Evolutionary conservation across 176 grass and related monocot species (phyloP).

Genomic region (Cenchrus fungigraminus): DNA sequence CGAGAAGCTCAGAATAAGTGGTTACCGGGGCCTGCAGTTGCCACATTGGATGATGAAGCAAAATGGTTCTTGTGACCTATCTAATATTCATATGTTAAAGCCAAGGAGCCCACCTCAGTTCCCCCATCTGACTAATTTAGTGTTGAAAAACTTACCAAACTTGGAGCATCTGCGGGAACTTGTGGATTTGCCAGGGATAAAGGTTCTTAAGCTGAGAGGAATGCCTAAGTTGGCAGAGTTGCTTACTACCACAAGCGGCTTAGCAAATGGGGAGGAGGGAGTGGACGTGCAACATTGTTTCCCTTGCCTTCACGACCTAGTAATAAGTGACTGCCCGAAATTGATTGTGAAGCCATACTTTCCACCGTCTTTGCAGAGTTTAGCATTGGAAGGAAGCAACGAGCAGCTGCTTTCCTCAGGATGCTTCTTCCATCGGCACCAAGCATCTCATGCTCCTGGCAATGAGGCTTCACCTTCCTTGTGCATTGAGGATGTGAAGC

Average conservation of each 20-base stretch:
- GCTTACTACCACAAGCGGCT: neutral
- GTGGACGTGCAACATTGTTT: neutral
- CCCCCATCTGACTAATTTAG: neutral
- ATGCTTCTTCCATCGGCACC: neutral
- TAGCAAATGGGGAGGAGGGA: neutral
- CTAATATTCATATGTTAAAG: neutral
- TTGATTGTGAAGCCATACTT: neutral
- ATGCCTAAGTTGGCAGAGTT: neutral
- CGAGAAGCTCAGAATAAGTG: neutral
- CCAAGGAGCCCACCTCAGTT: neutral
- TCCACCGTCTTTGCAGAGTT: neutral
- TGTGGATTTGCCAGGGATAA: neutral
- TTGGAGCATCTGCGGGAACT: neutral
- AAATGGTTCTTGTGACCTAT: neutral
- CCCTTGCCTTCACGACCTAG: too few species aligned
- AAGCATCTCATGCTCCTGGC: neutral
- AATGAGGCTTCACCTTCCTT: too few species aligned
- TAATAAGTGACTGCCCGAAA: neutral
- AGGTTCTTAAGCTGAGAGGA: neutral
- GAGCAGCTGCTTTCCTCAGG: neutral
- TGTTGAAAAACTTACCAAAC: neutral
- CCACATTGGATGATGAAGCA: constrained; percentile 25
- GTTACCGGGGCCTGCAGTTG: neutral
- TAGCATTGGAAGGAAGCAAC: neutral
- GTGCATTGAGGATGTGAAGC: too few species aligned